Conservation (phyloP, 2,329 filamentous ascomycete genomes). For the Stagonosporopsis cucurbitacearum region DNA sequence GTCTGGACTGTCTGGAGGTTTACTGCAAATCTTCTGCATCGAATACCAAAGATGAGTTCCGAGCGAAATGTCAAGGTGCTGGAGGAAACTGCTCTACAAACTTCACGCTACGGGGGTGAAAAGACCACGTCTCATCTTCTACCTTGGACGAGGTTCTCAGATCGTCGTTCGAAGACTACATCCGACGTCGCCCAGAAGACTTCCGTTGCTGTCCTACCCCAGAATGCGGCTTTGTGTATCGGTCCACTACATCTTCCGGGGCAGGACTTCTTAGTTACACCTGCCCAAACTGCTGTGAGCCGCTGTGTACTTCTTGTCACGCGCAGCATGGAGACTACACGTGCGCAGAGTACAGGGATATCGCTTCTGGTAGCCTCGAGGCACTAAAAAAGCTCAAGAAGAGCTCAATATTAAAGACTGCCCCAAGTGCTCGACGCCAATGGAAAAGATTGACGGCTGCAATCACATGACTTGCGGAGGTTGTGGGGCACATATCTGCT, state of each 20-base stretch:
- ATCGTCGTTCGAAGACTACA: conserved; percentile 16
- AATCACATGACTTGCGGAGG: conserved; percentile 55
- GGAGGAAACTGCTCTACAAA: conserved; percentile 9
- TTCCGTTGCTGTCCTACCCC: conserved; percentile 54
- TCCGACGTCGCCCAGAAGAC: conserved; percentile 6
- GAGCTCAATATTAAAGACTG: conserved; percentile 33
- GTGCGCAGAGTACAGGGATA: conserved; percentile 35
- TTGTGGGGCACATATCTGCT: conserved; percentile 57
- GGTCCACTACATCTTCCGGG: conserved; percentile 20
- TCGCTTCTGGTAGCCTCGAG: conserved; percentile 23
- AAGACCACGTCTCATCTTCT: conserved; percentile 11
- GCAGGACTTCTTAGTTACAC: conserved; percentile 28
- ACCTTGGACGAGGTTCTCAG: conserved; percentile 16
- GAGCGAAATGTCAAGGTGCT: conserved; percentile 14
- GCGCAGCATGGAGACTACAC: conserved; percentile 23
- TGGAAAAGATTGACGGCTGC: conserved; percentile 56
- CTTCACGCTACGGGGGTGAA: conserved; percentile 9
- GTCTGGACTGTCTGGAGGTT: conserved; percentile 15
- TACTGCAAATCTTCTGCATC: conserved; percentile 21
- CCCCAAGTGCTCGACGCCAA: conserved; percentile 44
- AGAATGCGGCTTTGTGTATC: conserved; percentile 55
- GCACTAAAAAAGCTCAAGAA: conserved; percentile 24
- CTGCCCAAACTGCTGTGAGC: conserved; percentile 47
- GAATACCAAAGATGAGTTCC: conserved; percentile 9
- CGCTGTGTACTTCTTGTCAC: conserved; percentile 32